Evolutionary conservation across 768 basidiomycete genomes (phyloP), one percentile per base, ranked within the genome.

Genomic region (Xerocomellus chrysenteron): DNA sequence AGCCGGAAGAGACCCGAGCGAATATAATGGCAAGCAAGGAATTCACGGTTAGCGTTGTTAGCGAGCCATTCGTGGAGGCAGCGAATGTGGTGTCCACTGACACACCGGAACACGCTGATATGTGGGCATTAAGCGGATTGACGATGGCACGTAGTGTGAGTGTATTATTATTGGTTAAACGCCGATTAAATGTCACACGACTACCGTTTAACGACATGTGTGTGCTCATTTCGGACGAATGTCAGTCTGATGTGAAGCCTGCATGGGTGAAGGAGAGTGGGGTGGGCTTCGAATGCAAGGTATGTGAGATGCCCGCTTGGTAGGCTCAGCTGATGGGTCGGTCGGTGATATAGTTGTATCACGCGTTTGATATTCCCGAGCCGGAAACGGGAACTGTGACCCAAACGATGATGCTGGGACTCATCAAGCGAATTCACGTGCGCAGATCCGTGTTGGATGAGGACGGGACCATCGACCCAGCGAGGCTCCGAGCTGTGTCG

Each of bases 21-120:
- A 91, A 91, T 58, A 86, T 90, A 58, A 69, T 80, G 47, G 73
- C 75, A 0, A 86, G 82, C 16, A 84, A 83, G 57, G 78, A 87
- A 65, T 92, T 92, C 69, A 84, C 83, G 9, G 81, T 86, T 48
- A 87, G 82, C 63, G 82, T 88, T 50, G 83, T 93, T 61, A 87
- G 84, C 53, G 86, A 90, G 68, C 72, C 82, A 0, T 82, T 85
- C 60, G 71, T 78, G 47, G 81, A 85, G 62, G 79, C 81, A 3
- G 83, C 82, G 9, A 86, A 86, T 64, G 69, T 72, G 47, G 74
- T 78, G n/a, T 75, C 82, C 9, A 76, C 82, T 24, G 83, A 86
- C 54, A 76, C 82, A 16, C 83, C 83, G 42, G 74, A 74, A 5
- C 68, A 78, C 43, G 73, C 76, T 30, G 75, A 82, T 62, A 83